These are phyloP conservation scores for Avena atlantica DNA, from an alignment of 176 grass and related monocot genomes.

Conservation along the genomic window DNA sequence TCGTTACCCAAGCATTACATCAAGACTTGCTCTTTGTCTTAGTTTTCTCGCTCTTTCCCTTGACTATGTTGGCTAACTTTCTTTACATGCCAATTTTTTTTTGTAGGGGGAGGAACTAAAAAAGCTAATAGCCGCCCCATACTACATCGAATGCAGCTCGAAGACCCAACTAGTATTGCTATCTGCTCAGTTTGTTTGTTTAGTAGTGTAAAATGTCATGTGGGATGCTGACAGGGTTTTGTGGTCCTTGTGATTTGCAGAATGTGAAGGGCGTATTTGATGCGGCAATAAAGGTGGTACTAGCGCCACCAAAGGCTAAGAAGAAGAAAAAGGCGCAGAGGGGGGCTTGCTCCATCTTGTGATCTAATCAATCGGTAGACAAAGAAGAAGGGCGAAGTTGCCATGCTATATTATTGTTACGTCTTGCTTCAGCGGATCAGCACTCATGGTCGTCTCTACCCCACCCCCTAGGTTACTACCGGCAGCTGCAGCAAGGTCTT, in stretches of 20 bases:
- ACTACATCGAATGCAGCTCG: slow-evolving; percentile 89
- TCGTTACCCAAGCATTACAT: slow-evolving; percentile 4
- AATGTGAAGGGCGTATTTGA: slow-evolving; percentile 84
- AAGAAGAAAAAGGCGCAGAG: slow-evolving; percentile 78
- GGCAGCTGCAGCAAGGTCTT: slow-evolving; percentile 66
- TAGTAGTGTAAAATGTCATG: slow-evolving; percentile 1
- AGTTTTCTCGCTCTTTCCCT: slow-evolving; percentile 3
- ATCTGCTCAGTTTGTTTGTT: slow-evolving; percentile 28
- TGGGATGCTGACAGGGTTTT: slow-evolving; percentile 24
- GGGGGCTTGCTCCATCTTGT: slow-evolving; percentile 79
- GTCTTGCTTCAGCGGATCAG: slow-evolving; percentile 63
- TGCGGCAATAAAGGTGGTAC: slow-evolving; percentile 79
- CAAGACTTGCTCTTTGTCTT: neutral
- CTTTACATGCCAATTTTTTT: slow-evolving; percentile 24
- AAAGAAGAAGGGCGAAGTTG: slow-evolving; percentile 62
- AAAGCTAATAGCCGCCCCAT: slow-evolving; percentile 76
- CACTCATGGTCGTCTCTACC: slow-evolving; percentile 38
- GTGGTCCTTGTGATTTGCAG: slow-evolving; percentile 42
- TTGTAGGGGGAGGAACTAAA: slow-evolving; percentile 73
- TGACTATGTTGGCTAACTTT: slow-evolving; percentile 11
- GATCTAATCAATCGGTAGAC: slow-evolving; percentile 67
- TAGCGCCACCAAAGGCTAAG: slow-evolving; percentile 76
- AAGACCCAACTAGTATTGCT: slow-evolving; percentile 82
- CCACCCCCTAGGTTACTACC: slow-evolving; percentile 52
- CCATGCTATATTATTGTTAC: slow-evolving; percentile 56